Base-by-base conservation (phyloP, 805 yeast species). In the Danielia oregonensis region DNA sequence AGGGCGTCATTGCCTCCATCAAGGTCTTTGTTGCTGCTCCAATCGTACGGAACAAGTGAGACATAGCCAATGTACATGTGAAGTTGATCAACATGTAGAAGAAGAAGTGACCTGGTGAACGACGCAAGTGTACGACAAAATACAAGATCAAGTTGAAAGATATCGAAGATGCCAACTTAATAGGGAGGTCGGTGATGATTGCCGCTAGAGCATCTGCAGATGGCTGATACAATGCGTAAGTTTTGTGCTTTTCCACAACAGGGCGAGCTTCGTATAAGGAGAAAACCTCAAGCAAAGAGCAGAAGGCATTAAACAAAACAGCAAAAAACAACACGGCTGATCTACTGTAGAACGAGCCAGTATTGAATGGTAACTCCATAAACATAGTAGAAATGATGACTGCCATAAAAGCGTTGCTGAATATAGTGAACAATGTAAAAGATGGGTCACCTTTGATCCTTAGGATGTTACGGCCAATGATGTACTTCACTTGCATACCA, bases 241-340 rank as follows among this genome's bases (percentile, higher is more conserved):
- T 63, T 44, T 73, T 72, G 46, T 77, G 83, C 48, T 77, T 77
- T 49, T 76, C 81, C 21, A 76, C 76, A 40, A 77, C 70, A 7
- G 74, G 70, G 55, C 81, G 66, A 23, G 78, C 68, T 46, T 75
- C 79, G 49, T 63, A 78, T 18, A 76, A 50, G 1, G 76, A 49
- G 56, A 74, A 63, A 37, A 79, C 68, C 57, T 79, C 86, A 48
- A 78, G 61, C 38, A 79, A 52, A 12, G 81, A 76, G n/a, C 79
- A 64, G 49, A 79, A 74, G 11, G 83, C 78, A 52, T 78, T 78
- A 56, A 77, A 79, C 49, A 79, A 62, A 29, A 75, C 68, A 16
- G 82, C 79, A 54, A 80, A 80, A 60, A 83, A 84, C 68, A 83
- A 63, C 29, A 80, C 71, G 28, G 86, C 77, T 48, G 79, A 72